These are phyloP conservation scores for Lactifluus rugatus DNA, from an alignment of 768 basidiomycete genomes.

Conservation along the genomic window DNA sequence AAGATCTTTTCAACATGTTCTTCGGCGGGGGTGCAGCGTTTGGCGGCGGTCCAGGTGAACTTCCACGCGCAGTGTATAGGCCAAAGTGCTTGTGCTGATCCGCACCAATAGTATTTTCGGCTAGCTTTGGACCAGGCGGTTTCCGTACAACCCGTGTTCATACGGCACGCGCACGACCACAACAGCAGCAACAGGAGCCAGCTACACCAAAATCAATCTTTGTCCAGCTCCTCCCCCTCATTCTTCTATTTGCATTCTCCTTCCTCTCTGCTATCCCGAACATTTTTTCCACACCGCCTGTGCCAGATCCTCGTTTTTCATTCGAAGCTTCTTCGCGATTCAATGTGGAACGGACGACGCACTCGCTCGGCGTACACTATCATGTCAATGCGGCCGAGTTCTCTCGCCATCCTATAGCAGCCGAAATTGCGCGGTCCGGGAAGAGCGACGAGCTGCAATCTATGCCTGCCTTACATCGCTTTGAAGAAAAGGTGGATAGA, in stretches of 20 bases:
- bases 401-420: slow-evolving; percentile 66
- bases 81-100: slow-evolving; percentile 2
- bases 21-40: slow-evolving; percentile 67
- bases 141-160: slow-evolving; percentile 60
- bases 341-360: slow-evolving; percentile 64
- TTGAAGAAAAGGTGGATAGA: slow-evolving; percentile 72
- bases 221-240: slow-evolving; percentile 73
- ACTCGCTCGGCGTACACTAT: slow-evolving; percentile 63
- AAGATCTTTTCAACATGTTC: slow-evolving; percentile 98
- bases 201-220: slow-evolving; percentile 52
- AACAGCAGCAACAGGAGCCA: slow-evolving; percentile 29
- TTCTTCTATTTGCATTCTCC: slow-evolving; percentile 79
- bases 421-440: slow-evolving; percentile 45
- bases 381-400: slow-evolving; percentile 78
- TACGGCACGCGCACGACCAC: slow-evolving; percentile 30
- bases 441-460: slow-evolving; percentile 20
- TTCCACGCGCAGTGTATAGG: slow-evolving; percentile 17
- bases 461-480: slow-evolving; percentile 38
- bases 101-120: slow-evolving; percentile 51
- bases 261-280: slow-evolving; percentile 71
- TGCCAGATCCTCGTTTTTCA: slow-evolving; percentile 73
- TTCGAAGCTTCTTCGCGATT: slow-evolving; percentile 54
- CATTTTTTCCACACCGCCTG: slow-evolving; percentile 53
- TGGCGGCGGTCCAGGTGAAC: slow-evolving; percentile 42
- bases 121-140: slow-evolving; percentile 73